Evolutionary conservation across 106 monocot genomes (phyloP), one percentile per base, ranked within the genome.

Genomic region (Dendrobium catenatum): DNA sequence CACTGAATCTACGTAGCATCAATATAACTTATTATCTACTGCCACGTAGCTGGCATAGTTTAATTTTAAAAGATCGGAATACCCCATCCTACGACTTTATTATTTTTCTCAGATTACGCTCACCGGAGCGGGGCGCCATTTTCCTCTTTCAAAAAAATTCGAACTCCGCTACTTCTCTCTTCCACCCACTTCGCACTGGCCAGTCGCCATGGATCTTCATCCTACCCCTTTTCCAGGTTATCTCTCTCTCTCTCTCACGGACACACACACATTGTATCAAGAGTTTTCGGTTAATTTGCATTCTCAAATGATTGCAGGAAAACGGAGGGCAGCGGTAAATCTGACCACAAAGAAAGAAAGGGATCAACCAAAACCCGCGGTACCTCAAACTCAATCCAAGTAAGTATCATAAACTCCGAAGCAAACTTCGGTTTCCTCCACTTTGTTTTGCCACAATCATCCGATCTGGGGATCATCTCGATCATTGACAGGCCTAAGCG

Each of bases 401-500:
- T 17, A 46, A 47, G 41, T 24, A 15, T 56, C 24, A 31, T 74
- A 11, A 61, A 73, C 37, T 31, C 73, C 24, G 44, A 19, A 77
- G 42, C 82, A 81, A 2, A 22, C 44, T 68, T 55, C 4, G 15
- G 9, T 29, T n/a, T 24, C 2, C 9, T 15, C 40, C 22, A 9
- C 17, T 40, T 48, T 26, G 16, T 54, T 18, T 42, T 43, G n/a
- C 27, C 20, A 48, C 5, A 47, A 19, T 44, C 19, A 24, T 44
- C 6, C 19, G 42, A 54, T 67, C 76, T 66, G 16, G 26, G 4
- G 4, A 26, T 59, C 51, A 8, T 17, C 58, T 15, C 5, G 26
- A 27, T 41, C 8, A 27, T 1, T 24, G 15, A 24, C 68, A 95
- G 92, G 82, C 75, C 86, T 55, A 87, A 88, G 84, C 90, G 90